Conservation (phyloP, 2,329 filamentous ascomycete species). For the Verticillium nubilum region DNA sequence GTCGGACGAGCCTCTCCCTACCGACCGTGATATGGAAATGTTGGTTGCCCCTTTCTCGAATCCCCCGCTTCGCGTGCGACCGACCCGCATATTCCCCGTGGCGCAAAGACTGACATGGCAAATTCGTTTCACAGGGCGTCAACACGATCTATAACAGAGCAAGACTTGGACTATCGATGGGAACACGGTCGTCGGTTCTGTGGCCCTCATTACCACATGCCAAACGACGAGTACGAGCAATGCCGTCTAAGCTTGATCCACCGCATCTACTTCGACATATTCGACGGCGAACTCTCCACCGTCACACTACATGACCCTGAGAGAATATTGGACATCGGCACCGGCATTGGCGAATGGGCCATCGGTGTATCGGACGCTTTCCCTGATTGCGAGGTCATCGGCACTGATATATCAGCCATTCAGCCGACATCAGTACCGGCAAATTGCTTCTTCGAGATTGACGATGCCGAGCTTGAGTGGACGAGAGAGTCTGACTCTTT, state of each 20-base stretch:
- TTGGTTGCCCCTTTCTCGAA: not conserved
- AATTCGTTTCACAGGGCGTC: slow-evolving; percentile 26
- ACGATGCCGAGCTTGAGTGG: slow-evolving; percentile 55
- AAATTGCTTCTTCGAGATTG: slow-evolving; percentile 55
- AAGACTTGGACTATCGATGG: slow-evolving; percentile 49
- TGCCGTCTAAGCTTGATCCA: slow-evolving; percentile 57
- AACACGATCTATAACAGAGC: slow-evolving; percentile 42
- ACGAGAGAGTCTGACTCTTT: slow-evolving; percentile 45
- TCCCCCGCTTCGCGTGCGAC: not conserved
- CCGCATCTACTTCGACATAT: slow-evolving; percentile 53
- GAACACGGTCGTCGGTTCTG: slow-evolving; percentile 61
- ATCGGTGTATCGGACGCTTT: slow-evolving; percentile 48
- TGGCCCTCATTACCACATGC: slow-evolving; percentile 54
- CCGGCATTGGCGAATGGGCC: slow-evolving; percentile 49
- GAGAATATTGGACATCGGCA: slow-evolving; percentile 51
- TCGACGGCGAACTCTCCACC: slow-evolving; percentile 38
- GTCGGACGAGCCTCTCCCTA: slow-evolving; percentile 25
- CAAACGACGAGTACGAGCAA: slow-evolving; percentile 61
- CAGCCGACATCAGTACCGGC: slow-evolving; percentile 51
- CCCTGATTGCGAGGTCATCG: slow-evolving; percentile 50
- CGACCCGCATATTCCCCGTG: not conserved
- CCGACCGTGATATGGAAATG: slow-evolving; percentile 34
- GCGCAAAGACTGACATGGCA: slow-evolving; percentile 7
- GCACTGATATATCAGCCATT: slow-evolving; percentile 54
- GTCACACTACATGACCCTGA: slow-evolving; percentile 32